Evolutionary conservation across 805 yeast species (phyloP), one percentile per base, ranked within the genome.

Genomic region (Grigorovia transvaalensis): DNA sequence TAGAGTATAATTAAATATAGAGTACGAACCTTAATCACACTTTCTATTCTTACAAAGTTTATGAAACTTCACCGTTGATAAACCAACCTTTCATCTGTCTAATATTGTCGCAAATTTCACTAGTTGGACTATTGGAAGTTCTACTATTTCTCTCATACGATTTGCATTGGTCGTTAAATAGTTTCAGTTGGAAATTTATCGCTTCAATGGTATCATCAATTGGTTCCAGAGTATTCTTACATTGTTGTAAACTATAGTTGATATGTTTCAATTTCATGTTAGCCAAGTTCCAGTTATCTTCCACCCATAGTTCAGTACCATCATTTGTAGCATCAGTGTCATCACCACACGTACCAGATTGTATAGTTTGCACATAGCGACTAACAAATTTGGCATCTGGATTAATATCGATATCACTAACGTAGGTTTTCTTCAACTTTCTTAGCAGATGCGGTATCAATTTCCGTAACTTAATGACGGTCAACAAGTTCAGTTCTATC

Each of bases 1-100:
- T 23, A 23, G 27, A 23, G 27, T 23, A 23, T 4, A 23, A 33
- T 33, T 33, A 33, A 33, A 33, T 33, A 33, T 33, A 33, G 38
- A 23, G 27, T 23, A 23, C 27, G 27, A 23, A 23, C 27, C 27
- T 23, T 4, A 23, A 23, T 23, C 27, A 23, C 27, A 23, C 27
- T 23, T 23, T 23, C 27, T 23, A 23, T 23, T 23, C 27, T 6
- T 6, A 23, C 27, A 23, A 23, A 17, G n/a, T 35, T 41, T 49
- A 54, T 52, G 58, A 65, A 11, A 66, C 62, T 52, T 62, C 67
- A 17, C 76, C 74, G 51, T 68, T 69, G 46, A 72, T 57, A 53
- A 64, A 67, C 67, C 73, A 67, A 18, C 76, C 76, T 56, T 72
- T 72, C 30, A 71, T 65, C n/a, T 65, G 64, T 44, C 76, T 64